These are phyloP conservation scores for Xylaria sp. DNA, from an alignment of 2,329 filamentous ascomycete genomes.

Conservation along the genomic window DNA sequence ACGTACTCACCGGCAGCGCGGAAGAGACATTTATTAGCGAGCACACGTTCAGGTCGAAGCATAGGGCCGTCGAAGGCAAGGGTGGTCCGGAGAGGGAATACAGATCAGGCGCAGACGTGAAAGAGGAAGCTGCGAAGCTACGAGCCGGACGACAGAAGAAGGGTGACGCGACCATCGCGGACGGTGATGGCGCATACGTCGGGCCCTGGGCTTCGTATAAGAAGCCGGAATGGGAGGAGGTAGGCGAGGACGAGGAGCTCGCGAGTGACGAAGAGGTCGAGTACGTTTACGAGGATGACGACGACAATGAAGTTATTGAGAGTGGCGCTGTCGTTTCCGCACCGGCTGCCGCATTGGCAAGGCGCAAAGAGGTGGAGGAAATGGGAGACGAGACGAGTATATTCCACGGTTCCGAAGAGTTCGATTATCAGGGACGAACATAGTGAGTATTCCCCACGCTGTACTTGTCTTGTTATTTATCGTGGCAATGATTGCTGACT, in stretches of 20 bases:
- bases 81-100: slow-evolving; percentile 67
- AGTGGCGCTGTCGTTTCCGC: slow-evolving; percentile 70
- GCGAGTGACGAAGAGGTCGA: slow-evolving; percentile 83
- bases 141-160: slow-evolving; percentile 83
- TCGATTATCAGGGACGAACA: slow-evolving; percentile 93
- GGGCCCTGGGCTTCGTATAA: slow-evolving; percentile 93
- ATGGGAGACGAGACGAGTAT: slow-evolving; percentile 80
- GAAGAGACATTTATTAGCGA: slow-evolving; percentile 91
- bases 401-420: slow-evolving; percentile 84
- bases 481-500: slow-evolving; percentile 11
- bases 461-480: neutral
- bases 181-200: slow-evolving; percentile 87
- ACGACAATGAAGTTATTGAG: slow-evolving; percentile 68
- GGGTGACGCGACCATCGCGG: slow-evolving; percentile 83
- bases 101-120: slow-evolving; percentile 66
- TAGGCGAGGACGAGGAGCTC: slow-evolving; percentile 78
- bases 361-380: slow-evolving; percentile 67
- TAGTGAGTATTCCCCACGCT: slow-evolving; percentile 59
- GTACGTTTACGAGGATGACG: slow-evolving; percentile 79
- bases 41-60: slow-evolving; percentile 86
- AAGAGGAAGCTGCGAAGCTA: slow-evolving; percentile 75
- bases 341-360: slow-evolving; percentile 62
- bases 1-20: slow-evolving; percentile 84
- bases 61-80: slow-evolving; percentile 80
- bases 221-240: slow-evolving; percentile 76